Conservation (phyloP, 345 rosid genomes). For the Gossypium herbaceum region DNA sequence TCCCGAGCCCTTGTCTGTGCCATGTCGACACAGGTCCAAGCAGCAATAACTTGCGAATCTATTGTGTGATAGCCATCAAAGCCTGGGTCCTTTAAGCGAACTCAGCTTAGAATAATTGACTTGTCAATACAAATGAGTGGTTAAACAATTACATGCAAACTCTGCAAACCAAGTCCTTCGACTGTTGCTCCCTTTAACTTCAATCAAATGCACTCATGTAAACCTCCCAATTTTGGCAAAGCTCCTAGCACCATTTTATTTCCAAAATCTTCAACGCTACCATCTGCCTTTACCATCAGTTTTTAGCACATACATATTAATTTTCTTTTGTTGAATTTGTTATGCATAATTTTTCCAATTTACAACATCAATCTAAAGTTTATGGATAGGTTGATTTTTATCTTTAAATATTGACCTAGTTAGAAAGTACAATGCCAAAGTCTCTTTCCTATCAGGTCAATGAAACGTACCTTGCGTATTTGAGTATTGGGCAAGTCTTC, state of each 20-base stretch:
- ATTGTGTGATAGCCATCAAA: neutral
- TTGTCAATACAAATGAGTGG: neutral
- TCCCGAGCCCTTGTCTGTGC: too few species aligned
- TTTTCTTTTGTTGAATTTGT: neutral
- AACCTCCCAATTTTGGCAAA: slow-evolving; percentile 3
- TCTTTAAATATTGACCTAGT: neutral
- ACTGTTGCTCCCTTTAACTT: neutral
- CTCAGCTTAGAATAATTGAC: neutral
- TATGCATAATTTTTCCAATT: neutral
- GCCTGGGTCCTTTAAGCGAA: neutral
- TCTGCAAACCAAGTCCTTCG: neutral
- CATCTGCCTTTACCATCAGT: neutral
- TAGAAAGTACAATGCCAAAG: neutral
- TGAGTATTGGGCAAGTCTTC: slow-evolving; percentile 91
- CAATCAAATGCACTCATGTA: neutral
- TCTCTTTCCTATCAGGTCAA: neutral
- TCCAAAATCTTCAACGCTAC: neutral
- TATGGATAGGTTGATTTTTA: neutral
- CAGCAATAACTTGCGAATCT: neutral
- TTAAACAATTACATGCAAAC: neutral
- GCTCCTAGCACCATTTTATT: neutral
- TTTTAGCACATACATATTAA: neutral
- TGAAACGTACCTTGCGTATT: slow-evolving; percentile 85
- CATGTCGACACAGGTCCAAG: too few species aligned
- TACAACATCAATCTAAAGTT: neutral